Evolutionary conservation across 306 rosid species (phyloP).

Genomic region (Vachellia pachyceras): DNA sequence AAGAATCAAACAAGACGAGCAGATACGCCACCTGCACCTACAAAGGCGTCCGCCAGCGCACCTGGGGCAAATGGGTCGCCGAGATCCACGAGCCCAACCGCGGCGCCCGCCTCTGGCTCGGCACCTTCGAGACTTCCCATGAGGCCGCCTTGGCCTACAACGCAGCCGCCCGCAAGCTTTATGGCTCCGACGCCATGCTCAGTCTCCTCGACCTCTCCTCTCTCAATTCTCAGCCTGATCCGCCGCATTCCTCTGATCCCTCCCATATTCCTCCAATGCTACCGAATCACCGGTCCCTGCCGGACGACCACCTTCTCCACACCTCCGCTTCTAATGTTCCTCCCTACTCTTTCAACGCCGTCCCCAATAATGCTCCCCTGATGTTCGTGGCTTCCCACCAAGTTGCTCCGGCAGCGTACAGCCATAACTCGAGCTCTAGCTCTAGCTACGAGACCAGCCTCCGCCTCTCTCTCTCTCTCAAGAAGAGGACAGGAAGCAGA

Average conservation of each 20-base stretch:
- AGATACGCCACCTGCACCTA: conserved; percentile 79
- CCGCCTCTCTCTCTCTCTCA: too few relatives aligned
- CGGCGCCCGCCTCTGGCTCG: conserved; percentile 94
- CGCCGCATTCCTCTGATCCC: neutral
- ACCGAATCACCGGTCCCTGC: neutral
- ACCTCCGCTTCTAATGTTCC: neutral
- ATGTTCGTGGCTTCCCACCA: conserved; percentile 35
- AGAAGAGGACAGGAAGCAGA: too few relatives aligned
- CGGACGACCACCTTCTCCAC: neutral
- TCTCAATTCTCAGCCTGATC: conserved; percentile 18
- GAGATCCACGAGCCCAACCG: conserved; percentile 95
- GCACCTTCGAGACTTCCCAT: conserved; percentile 75
- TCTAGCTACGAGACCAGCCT: too few relatives aligned
- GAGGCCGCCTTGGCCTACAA: conserved; percentile 93
- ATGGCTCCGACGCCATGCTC: conserved; percentile 81
- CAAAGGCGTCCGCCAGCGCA: conserved; percentile 92
- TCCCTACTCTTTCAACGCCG: neutral
- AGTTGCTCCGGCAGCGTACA: neutral
- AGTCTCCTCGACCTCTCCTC: conserved; percentile 55
- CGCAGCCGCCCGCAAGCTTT: conserved; percentile 75
- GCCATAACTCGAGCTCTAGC: conserved; percentile 16
- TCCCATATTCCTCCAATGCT: neutral
- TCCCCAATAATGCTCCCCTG: neutral
- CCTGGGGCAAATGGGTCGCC: conserved; percentile 99
- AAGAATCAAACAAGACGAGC: too few relatives aligned